Evolutionary conservation across 495 filamentous ascomycete genomes (phyloP), one percentile per base, ranked within the genome.

Genomic region (Endocarpon pusillum): DNA sequence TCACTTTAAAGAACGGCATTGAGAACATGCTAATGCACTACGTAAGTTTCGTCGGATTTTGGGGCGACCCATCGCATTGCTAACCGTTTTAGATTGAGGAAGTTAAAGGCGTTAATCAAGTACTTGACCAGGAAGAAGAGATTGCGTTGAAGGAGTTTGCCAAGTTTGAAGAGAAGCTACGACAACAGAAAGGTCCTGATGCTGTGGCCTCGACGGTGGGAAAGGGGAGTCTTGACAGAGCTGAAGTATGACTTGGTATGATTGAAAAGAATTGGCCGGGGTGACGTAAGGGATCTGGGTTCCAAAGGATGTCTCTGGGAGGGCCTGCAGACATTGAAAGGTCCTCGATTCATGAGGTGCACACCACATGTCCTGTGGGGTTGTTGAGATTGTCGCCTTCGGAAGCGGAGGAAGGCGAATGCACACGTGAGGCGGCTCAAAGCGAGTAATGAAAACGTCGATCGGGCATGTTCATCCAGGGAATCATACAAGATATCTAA

Each of bases 21-120:
- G 91, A 97, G 62, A 80, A 78, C 28, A 94, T 94, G 86, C 55
- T 94, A 47, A 93, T 92, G 86, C 74, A 78, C 46, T 79, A 79
- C 44, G 67, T 70, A 42, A 56, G 66, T 62, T 33, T 17, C 10
- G 11, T n/a, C 19, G 21, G 14, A 17, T 14, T 23, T 20, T 8
- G 4, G 19, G 20, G 22, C 30, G 23, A 18, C 12, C 12, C 0
- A 18, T 16, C 24, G 12, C 8, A 22, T 38, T 36, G 34, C 19
- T 47, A 36, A 15, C 19, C 18, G 30, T 12, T 31, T 42, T 43
- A 89, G 82, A 93, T 97, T 42, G 85, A 94, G 52, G 89, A 96
- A 52, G 89, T 97, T 12, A 70, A 92, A 52, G 82, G 81, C 4
- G 87, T 97, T 25, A 69, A 83, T 35, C 87, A 96, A 55, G 78